phyloP scores from a whole-genome alignment of 148 eudicot species.

The Heliosperma pusillum region DNA sequence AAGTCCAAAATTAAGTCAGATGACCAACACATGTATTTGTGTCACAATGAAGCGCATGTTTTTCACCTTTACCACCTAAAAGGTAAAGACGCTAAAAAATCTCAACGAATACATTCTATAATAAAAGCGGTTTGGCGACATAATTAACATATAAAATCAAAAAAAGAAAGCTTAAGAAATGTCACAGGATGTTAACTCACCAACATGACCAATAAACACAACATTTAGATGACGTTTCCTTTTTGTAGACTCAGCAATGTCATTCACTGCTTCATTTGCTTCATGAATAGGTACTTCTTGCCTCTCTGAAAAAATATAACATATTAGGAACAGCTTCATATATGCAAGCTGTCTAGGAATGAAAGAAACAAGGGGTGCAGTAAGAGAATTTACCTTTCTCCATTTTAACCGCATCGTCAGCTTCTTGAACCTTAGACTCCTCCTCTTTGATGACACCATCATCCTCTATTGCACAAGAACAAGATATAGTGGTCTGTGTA shows the following conservation, averaged over 20 bases:
- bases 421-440: slow-evolving; percentile 39
- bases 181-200: slow-evolving; percentile 38
- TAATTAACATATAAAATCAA: neutral
- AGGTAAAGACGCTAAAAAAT: neutral
- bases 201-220: slow-evolving; percentile 98
- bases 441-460: slow-evolving; percentile 17
- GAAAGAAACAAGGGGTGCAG: neutral
- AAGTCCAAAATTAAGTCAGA: neutral
- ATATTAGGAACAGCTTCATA: neutral
- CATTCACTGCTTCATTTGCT: slow-evolving; percentile 35
- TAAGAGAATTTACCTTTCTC: slow-evolving; percentile 44
- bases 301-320: slow-evolving; percentile 19
- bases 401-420: slow-evolving; percentile 36
- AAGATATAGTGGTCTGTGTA: neutral
- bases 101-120: too few relatives aligned
- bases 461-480: slow-evolving; percentile 34
- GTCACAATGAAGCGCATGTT: neutral
- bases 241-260: slow-evolving; percentile 27
- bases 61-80: neutral
- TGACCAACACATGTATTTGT: neutral
- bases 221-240: slow-evolving; percentile 88
- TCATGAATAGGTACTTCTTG: slow-evolving; percentile 35
- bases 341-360: neutral
- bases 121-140: neutral
- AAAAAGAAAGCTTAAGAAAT: neutral